phyloP scores from a whole-genome alignment of 2,329 filamentous ascomycete species.

The Fusarium sp. region DNA sequence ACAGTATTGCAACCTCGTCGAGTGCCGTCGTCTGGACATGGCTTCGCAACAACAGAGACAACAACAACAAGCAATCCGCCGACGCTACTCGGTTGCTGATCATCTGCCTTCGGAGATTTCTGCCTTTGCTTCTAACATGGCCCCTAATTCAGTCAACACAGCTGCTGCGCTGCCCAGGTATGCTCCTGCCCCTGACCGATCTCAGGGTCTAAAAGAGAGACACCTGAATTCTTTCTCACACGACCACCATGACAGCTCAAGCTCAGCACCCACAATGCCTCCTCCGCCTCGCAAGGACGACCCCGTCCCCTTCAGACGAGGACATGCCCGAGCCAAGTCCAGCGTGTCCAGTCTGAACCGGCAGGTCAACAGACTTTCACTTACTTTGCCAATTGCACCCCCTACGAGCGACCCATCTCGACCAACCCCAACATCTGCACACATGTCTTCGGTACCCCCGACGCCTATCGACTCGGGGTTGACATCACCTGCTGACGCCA shows the following conservation, averaged over 20 bases:
- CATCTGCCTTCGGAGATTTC: conserved; percentile 46
- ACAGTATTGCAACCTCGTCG: conserved; percentile 38
- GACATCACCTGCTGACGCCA: conserved; percentile 64
- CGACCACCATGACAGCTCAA: conserved; percentile 29
- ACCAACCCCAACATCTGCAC: conserved; percentile 59
- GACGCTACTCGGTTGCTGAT: conserved; percentile 55
- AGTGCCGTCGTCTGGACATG: conserved; percentile 44
- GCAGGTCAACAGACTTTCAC: conserved; percentile 68
- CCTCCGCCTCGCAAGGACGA: conserved; percentile 55
- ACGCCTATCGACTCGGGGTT: conserved; percentile 61
- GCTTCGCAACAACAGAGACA: conserved; percentile 41
- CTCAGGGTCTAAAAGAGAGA: conserved; percentile 23
- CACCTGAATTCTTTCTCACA: conserved; percentile 26
- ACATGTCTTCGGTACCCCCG: conserved; percentile 58
- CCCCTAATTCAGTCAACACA: conserved; percentile 15
- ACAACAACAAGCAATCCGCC: conserved; percentile 51
- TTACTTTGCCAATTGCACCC: conserved; percentile 71
- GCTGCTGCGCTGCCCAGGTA: conserved; percentile 20
- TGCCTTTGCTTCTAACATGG: conserved; percentile 34
- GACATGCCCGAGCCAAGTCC: conserved; percentile 63
- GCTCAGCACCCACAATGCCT: conserved; percentile 45
- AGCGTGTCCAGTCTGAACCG: conserved; percentile 57
- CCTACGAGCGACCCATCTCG: conserved; percentile 65
- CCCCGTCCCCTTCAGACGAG: conserved; percentile 54
- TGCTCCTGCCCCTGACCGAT: conserved; percentile 25